Percentiles rank a stretch among this genome's conserved stretches.
Conservation (phyloP, 768 basidiomycete genomes). For the Calocybe gangraenosa region DNA sequence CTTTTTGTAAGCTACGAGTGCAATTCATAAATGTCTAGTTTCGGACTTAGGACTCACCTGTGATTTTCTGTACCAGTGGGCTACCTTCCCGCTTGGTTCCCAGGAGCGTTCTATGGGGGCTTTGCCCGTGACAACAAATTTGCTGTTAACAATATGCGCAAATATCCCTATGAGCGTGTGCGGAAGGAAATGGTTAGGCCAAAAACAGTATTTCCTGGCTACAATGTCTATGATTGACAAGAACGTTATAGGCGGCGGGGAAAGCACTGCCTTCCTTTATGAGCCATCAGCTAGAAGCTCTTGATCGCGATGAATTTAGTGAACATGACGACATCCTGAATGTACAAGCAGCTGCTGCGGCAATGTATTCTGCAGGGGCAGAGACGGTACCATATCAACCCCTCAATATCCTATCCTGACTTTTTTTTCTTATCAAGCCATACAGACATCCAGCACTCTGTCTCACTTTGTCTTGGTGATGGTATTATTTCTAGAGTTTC, state of each 20-base stretch:
- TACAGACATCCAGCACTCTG: constrained; percentile 26
- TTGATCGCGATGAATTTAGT: constrained; percentile 4
- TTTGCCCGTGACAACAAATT: constrained; percentile 15
- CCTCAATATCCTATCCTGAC: neutral
- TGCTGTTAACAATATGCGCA: constrained; percentile 20
- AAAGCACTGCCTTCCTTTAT: constrained; percentile 20
- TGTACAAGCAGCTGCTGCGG: constrained; percentile 16
- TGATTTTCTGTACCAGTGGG: constrained; percentile 20
- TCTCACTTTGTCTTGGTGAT: constrained; percentile 34
- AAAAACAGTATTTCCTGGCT: neutral
- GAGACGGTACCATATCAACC: constrained; percentile 26
- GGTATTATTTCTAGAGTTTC: constrained; percentile 31
- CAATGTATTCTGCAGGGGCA: constrained; percentile 25
- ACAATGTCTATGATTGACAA: neutral
- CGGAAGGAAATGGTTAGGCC: constrained; percentile 33
- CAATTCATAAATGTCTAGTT: too few species aligned
- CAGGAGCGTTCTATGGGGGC: constrained; percentile 21
- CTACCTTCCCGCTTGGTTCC: constrained; percentile 31
- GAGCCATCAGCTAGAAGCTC: constrained; percentile 13
- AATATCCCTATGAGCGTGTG: constrained; percentile 26
- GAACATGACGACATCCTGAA: constrained; percentile 8
- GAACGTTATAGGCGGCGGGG: constrained; percentile 14
- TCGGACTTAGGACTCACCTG: neutral
- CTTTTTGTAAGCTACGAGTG: constrained; percentile 12
- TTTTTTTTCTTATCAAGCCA: too few species aligned